Base-by-base conservation (phyloP, 805 yeast genomes). In the Yarrowia sp. region DNA sequence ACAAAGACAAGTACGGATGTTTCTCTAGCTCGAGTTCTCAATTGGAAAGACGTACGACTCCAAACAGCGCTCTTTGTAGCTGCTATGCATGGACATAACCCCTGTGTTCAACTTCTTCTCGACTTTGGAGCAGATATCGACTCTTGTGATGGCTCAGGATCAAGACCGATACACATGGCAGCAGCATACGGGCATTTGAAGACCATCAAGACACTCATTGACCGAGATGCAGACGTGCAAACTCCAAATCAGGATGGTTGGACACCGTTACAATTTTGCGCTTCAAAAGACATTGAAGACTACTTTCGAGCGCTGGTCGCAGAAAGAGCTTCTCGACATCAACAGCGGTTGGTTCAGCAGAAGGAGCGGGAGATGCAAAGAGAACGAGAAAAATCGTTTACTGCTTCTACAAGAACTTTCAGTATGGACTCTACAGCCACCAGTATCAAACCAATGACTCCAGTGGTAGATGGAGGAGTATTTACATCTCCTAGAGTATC, bases 111-210 rank as follows among this genome's bases (percentile, higher is more conserved):
- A 67, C 75, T 89, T 45, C 75, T 91, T 18, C 76, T 90, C 4
- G 88, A 88, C 41, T 83, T 87, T 65, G 95, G 92, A 8, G 96
- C 96, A 2, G 88, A 90, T 70, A 79, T 91, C 51, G 86, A 88
- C 69, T 73, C 85, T 4, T 86, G 84, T 64, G 96, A 95, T 72
- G 77, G 79, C 9, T 83, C 83, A 14, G 96, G 95, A 0, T 89
- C 91, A 71, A 86, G 96, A 2, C 90, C 97, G 0, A 76, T 93
- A 45, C 98, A 93, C 75, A 78, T 88, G 62, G 96, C 97, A 0
- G 81, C 90, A 69, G 87, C 88, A 65, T 84, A 81, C 69, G 93
- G 92, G 6, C 83, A 84, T 66, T 70, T 83, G 14, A 82, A 82
- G 55, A 85, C 89, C 51, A 74, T 85, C 67, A 79, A 82, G 62